These are phyloP conservation scores for Adiantum capillusveneris DNA, from an alignment of 75 land plant species.

Conservation along the genomic window DNA sequence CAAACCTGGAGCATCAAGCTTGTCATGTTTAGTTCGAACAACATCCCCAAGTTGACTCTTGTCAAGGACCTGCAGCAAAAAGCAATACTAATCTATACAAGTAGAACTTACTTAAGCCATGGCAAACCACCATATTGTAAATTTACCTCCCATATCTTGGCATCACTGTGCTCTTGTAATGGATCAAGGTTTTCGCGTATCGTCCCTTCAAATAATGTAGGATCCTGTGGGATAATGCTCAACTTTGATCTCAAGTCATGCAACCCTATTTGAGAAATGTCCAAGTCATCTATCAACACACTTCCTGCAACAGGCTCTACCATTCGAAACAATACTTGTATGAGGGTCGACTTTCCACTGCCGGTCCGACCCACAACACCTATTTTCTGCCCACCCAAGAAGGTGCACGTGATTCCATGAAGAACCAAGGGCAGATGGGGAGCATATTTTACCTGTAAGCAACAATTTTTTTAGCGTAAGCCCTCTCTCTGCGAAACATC, in stretches of 20 bases:
- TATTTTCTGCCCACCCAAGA: conserved; percentile 56
- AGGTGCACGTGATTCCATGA: conserved; percentile 64
- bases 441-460: conserved; percentile 44
- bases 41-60: conserved; percentile 61
- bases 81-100: background rate
- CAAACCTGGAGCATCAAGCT: conserved; percentile 60
- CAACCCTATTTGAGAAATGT: conserved; percentile 55
- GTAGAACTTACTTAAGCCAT: background rate
- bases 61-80: conserved; percentile 41
- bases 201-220: conserved; percentile 73
- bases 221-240: no score
- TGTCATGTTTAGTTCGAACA: conserved; percentile 34
- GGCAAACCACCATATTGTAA: background rate
- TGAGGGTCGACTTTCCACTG: no score
- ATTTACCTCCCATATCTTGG: conserved; percentile 74
- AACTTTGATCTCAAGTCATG: conserved; percentile 61
- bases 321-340: conserved; percentile 69
- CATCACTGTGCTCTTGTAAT: conserved; percentile 50
- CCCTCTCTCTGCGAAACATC: no score
- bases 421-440: conserved; percentile 59
- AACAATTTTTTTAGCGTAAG: background rate
- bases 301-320: conserved; percentile 61
- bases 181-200: conserved; percentile 78
- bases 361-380: no score
- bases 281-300: conserved; percentile 58